Evolutionary conservation across 306 rosid genomes (phyloP).

Genomic region (Crotalaria pallida): DNA sequence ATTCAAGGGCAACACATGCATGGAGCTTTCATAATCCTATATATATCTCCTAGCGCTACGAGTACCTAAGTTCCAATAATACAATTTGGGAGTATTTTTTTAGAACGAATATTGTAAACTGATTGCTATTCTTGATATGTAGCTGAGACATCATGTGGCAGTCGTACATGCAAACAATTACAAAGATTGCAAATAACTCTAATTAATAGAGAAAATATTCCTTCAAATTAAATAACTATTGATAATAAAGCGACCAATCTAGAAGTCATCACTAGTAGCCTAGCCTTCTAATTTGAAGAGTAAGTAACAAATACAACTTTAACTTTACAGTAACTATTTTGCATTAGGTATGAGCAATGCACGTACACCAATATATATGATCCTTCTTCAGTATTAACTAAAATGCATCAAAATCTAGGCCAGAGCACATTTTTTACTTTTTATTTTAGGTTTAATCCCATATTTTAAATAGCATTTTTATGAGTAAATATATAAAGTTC

Average conservation of each 20-base stretch:
- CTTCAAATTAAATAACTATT: neutral
- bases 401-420: too few species aligned
- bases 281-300: neutral
- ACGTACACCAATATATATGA: neutral
- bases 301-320: neutral
- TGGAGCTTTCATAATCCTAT: neutral
- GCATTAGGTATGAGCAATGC: neutral
- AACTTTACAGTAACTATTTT: neutral
- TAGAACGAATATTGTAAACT: neutral
- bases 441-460: too few species aligned
- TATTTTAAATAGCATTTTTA: too few species aligned
- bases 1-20: neutral
- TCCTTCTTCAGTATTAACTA: too few species aligned
- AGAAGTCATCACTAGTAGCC: too few species aligned
- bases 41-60: neutral
- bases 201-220: neutral
- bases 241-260: neutral
- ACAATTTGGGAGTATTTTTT: neutral
- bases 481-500: too few species aligned
- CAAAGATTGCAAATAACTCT: neutral
- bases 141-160: neutral
- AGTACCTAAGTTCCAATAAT: conserved; percentile 5
- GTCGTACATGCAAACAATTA: neutral
- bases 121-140: neutral
- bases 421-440: too few species aligned